These are phyloP conservation scores for Tetracladium maxilliforme DNA, from an alignment of 2,329 filamentous ascomycete genomes.

Conservation along the genomic window DNA sequence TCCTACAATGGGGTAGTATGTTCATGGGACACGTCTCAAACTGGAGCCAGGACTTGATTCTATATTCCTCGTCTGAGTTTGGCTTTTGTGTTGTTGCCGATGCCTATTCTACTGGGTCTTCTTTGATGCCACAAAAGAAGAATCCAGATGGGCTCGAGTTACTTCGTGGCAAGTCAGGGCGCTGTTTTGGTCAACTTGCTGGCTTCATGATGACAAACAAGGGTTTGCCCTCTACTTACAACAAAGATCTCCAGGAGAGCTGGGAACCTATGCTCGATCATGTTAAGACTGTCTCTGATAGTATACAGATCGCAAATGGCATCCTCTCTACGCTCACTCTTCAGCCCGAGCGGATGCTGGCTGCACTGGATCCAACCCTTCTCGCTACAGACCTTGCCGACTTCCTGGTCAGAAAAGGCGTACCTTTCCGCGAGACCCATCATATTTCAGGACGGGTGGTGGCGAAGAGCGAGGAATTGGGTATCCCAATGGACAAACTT, in stretches of 20 bases:
- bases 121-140: constrained; percentile 76
- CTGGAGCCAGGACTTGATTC: constrained; percentile 76
- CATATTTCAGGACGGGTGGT: constrained; percentile 64
- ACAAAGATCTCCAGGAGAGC: constrained; percentile 85
- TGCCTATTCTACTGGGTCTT: constrained; percentile 65
- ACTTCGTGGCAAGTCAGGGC: constrained; percentile 62
- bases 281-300: constrained; percentile 69
- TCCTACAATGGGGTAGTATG: constrained; percentile 64
- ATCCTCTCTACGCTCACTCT: constrained; percentile 61
- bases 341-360: constrained; percentile 61
- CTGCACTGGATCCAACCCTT: constrained; percentile 70
- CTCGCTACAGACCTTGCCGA: constrained; percentile 59
- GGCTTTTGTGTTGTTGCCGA: constrained; percentile 64
- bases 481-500: constrained; percentile 55
- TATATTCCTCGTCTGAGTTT: constrained; percentile 67
- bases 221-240: constrained; percentile 69
- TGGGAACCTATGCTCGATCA: constrained; percentile 77
- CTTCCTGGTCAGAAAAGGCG: constrained; percentile 47
- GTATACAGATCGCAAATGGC: constrained; percentile 69
- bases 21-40: constrained; percentile 69
- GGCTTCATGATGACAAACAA: constrained; percentile 61
- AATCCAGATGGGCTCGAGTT: constrained; percentile 60
- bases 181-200: constrained; percentile 68
- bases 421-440: constrained; percentile 69
- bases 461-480: constrained; percentile 52